A percentile compares a stretch with the other conserved stretches of the same genome.
These are phyloP conservation scores for Xylaria venustula DNA, from an alignment of 495 filamentous ascomycete genomes.

Conservation along the genomic window DNA sequence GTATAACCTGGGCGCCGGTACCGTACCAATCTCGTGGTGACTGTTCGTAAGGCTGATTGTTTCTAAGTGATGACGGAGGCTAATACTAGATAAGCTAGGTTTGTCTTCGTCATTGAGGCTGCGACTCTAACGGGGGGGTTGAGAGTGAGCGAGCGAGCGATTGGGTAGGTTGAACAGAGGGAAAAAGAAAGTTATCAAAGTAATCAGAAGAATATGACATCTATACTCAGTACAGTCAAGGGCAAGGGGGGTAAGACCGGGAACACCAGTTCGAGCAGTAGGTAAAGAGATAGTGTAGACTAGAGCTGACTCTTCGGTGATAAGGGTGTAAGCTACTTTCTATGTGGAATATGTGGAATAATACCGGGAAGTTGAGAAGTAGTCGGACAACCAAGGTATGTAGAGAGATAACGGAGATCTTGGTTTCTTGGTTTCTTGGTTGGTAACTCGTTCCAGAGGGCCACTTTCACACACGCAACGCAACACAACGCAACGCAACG, in stretches of 20 bases:
- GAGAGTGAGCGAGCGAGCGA: slow-evolving; percentile 14
- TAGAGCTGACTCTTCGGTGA: slow-evolving; percentile 5
- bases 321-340: slow-evolving; percentile 1
- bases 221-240: neutral
- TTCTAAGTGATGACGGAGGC: slow-evolving; percentile 49
- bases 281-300: neutral
- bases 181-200: slow-evolving; percentile 1
- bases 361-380: neutral
- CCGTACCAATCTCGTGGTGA: slow-evolving; percentile 16
- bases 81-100: slow-evolving; percentile 52
- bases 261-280: slow-evolving; percentile 1
- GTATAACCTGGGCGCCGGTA: slow-evolving; percentile 11
- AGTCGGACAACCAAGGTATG: neutral
- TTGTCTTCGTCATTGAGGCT: slow-evolving; percentile 52
- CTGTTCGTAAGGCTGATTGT: slow-evolving; percentile 13
- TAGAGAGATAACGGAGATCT: slow-evolving; percentile 4
- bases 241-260: slow-evolving; percentile 1
- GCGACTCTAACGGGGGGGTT: slow-evolving; percentile 15
- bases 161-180: slow-evolving; percentile 1
- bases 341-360: neutral
- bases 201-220: neutral
- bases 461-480: slow-evolving; percentile 3
- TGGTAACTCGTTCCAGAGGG: slow-evolving; percentile 1
- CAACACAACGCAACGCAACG: slow-evolving; percentile 1
- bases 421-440: no score